Percentiles rank a stretch among this genome's conserved stretches.
Conservation (phyloP, 352 stramenopile genomes). For the Phytophthora pisi region DNA sequence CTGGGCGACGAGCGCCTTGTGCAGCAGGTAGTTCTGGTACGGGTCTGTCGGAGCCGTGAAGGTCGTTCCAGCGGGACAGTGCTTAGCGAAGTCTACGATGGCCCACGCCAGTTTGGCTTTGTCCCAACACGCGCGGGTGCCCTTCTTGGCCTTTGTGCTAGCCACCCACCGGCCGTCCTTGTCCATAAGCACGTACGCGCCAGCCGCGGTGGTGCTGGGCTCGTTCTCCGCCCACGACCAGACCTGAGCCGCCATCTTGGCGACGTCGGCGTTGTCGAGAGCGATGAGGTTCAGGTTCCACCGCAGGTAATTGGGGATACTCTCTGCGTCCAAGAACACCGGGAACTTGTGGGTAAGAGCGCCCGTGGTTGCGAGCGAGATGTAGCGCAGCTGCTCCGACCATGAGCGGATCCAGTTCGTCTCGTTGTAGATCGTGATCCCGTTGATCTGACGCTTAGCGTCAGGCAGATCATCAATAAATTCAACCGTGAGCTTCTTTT, state of each 20-base stretch:
- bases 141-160: constrained; percentile 28
- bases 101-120: constrained; percentile 40
- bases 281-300: constrained; percentile 71
- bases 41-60: constrained; percentile 45
- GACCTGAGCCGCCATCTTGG: constrained; percentile 58
- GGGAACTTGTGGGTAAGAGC: constrained; percentile 30
- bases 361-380: constrained; percentile 42
- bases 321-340: constrained; percentile 43
- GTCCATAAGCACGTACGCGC: constrained; percentile 42
- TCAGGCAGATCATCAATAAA: constrained; percentile 52
- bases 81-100: constrained; percentile 35
- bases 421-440: constrained; percentile 57
- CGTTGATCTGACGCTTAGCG: constrained; percentile 41
- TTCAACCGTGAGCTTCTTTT: constrained; percentile 41
- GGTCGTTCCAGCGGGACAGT: constrained; percentile 36
- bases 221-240: constrained; percentile 67
- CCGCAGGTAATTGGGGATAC: constrained; percentile 54
- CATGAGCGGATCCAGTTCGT: constrained; percentile 56
- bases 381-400: constrained; percentile 57
- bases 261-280: constrained; percentile 48
- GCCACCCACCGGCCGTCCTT: constrained; percentile 46
- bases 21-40: constrained; percentile 63
- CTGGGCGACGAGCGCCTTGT: constrained; percentile 34
- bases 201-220: constrained; percentile 33
- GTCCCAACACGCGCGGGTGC: constrained; percentile 51